Evolutionary conservation across 2,329 filamentous ascomycete species (phyloP).

Genomic region (Ophiostoma sp.): DNA sequence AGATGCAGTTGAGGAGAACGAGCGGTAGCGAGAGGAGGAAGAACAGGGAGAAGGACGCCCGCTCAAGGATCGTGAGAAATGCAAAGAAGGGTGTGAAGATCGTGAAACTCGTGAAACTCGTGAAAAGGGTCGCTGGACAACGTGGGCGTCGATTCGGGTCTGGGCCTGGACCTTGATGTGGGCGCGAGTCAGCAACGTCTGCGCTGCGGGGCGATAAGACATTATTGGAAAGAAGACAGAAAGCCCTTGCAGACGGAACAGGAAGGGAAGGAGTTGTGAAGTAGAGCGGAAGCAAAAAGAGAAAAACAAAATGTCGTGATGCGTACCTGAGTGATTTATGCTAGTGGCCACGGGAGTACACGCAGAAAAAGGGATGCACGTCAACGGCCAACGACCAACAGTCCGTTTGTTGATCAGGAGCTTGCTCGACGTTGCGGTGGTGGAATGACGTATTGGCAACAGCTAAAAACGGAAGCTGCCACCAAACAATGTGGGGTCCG

Average conservation of each 20-base stretch:
- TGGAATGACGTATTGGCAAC: slow-evolving; percentile 8
- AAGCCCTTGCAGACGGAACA: neutral
- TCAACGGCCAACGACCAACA: neutral
- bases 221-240: neutral
- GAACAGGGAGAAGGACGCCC: neutral
- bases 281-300: neutral
- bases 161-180: neutral
- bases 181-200: slow-evolving; percentile 2
- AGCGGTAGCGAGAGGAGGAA: neutral
- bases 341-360: neutral
- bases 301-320: neutral
- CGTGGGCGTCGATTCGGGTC: neutral
- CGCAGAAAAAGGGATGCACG: neutral
- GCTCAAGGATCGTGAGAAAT: neutral
- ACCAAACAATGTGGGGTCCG: neutral
- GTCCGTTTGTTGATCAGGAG: neutral
- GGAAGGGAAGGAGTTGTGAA: too few species aligned
- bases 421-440: neutral
- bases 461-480: neutral
- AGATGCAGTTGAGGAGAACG: neutral
- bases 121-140: neutral
- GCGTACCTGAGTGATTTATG: neutral
- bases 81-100: neutral
- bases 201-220: slow-evolving; percentile 4
- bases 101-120: neutral